Evolutionary conservation across 768 basidiomycete species (phyloP), one percentile per base, ranked within the genome.

Genomic region (Lyophyllum decastes): DNA sequence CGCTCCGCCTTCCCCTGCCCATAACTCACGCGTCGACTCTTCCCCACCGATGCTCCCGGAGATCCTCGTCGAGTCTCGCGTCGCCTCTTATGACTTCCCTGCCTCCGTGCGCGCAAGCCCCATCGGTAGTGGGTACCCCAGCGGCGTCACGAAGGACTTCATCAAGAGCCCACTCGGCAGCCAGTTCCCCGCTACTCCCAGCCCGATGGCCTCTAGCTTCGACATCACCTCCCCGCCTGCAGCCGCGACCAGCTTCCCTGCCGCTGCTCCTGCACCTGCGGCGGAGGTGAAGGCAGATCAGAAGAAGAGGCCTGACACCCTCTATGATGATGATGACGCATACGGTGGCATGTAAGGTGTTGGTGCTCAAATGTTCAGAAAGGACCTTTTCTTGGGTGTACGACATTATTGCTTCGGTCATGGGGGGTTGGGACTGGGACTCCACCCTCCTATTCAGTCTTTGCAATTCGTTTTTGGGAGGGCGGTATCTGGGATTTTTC

Each of bases 1-100:
- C 27, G 64, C 69, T 3, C 75, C 78, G 21, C 72, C 76, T 0
- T 75, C 77, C 8, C 76, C 74, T 2, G 68, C 61, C 1, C 64
- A 66, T 52, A 59, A 75, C 58, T 71, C 75, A 58, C 78, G 83
- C 56, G 64, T 83, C 55, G 69, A 81, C 41, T 84, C 84, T 2
- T 66, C 57, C 27, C 84, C 85, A 38, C 84, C 84, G 9, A 77
- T 67, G 34, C 74, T 86, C 9, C 85, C 84, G 21, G 84, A 85
- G 66, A 80, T 84, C 64, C 52, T 72, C 45, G 58, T 82, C 30
- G 73, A 78, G 49, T 67, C 77, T 19, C 78, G 80, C 46, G 71
- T 50, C 9, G 30, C 61, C 5, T 64, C 63, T 1, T 60, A 59
- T 43, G 57, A 60, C 44, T 51, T 62, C 58, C 55, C 57, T 11